Percentiles rank a stretch among this genome's conserved stretches.
phyloP scores from a whole-genome alignment of 257 asterid species.

The Verbena officinalis region DNA sequence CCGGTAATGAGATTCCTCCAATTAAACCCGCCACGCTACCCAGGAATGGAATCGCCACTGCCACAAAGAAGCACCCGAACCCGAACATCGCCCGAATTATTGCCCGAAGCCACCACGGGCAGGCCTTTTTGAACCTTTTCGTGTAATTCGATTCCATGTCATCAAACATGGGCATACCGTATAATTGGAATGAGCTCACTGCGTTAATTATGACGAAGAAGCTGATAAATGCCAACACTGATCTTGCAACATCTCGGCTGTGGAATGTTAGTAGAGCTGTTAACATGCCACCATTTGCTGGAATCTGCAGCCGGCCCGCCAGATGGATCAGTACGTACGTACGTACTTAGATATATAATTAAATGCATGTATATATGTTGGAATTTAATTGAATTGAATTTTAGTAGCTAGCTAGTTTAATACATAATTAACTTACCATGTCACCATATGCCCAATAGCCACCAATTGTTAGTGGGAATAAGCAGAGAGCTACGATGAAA shows the following conservation, averaged over 20 bases:
- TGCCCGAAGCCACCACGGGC: constrained; percentile 86
- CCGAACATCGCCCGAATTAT: constrained; percentile 59
- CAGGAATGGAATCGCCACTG: constrained; percentile 85
- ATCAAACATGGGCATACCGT: constrained; percentile 87
- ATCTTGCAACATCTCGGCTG: constrained; percentile 51
- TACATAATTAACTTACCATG: constrained; percentile 37
- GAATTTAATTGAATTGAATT: too few relatives aligned
- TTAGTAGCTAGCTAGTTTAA: neutral
- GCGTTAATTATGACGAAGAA: constrained; percentile 67
- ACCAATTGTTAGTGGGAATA: constrained; percentile 75
- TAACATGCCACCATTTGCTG: constrained; percentile 74
- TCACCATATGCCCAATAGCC: constrained; percentile 94
- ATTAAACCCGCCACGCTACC: constrained; percentile 75
- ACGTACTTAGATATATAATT: too few relatives aligned
- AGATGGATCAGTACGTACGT: too few relatives aligned
- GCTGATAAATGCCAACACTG: constrained; percentile 52
- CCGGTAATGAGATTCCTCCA: constrained; percentile 79
- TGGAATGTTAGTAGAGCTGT: constrained; percentile 63
- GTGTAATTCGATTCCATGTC: constrained; percentile 72
- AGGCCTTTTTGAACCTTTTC: constrained; percentile 55
- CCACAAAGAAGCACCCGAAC: constrained; percentile 59
- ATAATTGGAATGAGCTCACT: constrained; percentile 76
- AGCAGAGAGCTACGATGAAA: constrained; percentile 61
- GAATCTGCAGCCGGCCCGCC: constrained; percentile 75
- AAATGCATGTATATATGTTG: too few relatives aligned